Percentiles rank a stretch among this genome's conserved stretches.
Evolutionary conservation across 2,329 filamentous ascomycete species (phyloP).

Genomic region (Curvularia sp.): DNA sequence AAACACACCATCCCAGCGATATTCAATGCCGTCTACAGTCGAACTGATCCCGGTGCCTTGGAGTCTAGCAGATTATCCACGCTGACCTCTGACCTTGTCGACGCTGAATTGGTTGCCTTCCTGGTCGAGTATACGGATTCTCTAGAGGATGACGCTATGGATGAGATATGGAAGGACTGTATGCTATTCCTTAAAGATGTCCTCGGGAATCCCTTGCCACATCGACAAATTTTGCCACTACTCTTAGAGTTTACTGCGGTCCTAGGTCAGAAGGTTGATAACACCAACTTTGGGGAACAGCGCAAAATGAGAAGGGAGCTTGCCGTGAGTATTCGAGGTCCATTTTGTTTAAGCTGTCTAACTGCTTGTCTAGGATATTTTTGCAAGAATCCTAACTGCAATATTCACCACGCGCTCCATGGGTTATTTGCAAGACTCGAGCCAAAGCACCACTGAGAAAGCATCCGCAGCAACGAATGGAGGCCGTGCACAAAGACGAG

Average conservation of each 20-base stretch:
- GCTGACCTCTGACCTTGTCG: slow-evolving; percentile 81
- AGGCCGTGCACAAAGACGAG: slow-evolving; percentile 53
- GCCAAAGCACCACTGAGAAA: slow-evolving; percentile 43
- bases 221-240: slow-evolving; percentile 85
- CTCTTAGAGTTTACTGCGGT: slow-evolving; percentile 89
- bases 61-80: slow-evolving; percentile 84
- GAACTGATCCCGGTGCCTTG: slow-evolving; percentile 82
- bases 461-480: slow-evolving; percentile 37
- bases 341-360: background rate
- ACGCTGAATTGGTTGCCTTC: slow-evolving; percentile 86
- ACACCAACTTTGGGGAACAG: slow-evolving; percentile 96
- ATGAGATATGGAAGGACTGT: slow-evolving; percentile 97
- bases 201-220: slow-evolving; percentile 90
- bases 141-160: slow-evolving; percentile 94
- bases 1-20: slow-evolving; percentile 92
- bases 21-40: slow-evolving; percentile 95
- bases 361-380: slow-evolving; percentile 71
- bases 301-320: slow-evolving; percentile 89
- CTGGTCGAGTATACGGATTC: slow-evolving; percentile 88
- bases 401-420: slow-evolving; percentile 89
- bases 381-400: slow-evolving; percentile 86
- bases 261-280: slow-evolving; percentile 93
- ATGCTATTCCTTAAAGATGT: slow-evolving; percentile 89
- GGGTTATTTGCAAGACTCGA: slow-evolving; percentile 68
- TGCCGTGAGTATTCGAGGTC: slow-evolving; percentile 65